Percentiles rank a stretch among this genome's conserved stretches.
These are phyloP conservation scores for Hypoxylon rubiginosum DNA, from an alignment of 2,329 filamentous ascomycete genomes.

Conservation along the genomic window DNA sequence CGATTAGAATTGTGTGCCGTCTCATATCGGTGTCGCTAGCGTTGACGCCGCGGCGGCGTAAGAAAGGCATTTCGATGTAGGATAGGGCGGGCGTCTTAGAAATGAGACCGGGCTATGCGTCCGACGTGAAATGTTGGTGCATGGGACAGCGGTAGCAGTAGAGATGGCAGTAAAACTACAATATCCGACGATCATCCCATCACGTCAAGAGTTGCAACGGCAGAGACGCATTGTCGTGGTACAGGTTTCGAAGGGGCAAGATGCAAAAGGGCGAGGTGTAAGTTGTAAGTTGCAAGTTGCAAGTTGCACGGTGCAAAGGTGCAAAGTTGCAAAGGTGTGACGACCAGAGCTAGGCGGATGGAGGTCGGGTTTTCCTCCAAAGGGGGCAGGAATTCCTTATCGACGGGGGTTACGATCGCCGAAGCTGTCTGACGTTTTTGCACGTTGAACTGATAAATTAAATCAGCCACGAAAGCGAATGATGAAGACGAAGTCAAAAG, in stretches of 20 bases:
- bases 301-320: background rate
- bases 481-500: background rate
- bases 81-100: conserved; percentile 27
- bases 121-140: conserved; percentile 28
- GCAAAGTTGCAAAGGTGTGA: background rate
- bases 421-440: background rate
- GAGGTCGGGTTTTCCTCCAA: background rate
- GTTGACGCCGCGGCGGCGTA: conserved; percentile 72
- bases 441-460: background rate
- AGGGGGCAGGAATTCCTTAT: conserved; percentile 1
- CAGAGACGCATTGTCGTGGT: conserved; percentile 48
- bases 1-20: conserved; percentile 61
- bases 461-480: background rate
- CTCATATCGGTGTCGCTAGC: conserved; percentile 72
- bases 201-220: conserved; percentile 47
- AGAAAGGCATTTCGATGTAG: conserved; percentile 66
- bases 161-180: conserved; percentile 18
- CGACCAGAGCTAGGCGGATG: background rate
- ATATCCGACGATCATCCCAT: conserved; percentile 44
- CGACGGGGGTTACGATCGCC: background rate
- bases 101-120: conserved; percentile 37
- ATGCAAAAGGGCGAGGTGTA: conserved; percentile 2
- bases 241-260: conserved; percentile 21
- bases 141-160: conserved; percentile 24
- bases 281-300: background rate